Evolutionary conservation across 139 green algal species (phyloP), one percentile per base, ranked within the genome.

Genomic region (Picochlorum sp.): DNA sequence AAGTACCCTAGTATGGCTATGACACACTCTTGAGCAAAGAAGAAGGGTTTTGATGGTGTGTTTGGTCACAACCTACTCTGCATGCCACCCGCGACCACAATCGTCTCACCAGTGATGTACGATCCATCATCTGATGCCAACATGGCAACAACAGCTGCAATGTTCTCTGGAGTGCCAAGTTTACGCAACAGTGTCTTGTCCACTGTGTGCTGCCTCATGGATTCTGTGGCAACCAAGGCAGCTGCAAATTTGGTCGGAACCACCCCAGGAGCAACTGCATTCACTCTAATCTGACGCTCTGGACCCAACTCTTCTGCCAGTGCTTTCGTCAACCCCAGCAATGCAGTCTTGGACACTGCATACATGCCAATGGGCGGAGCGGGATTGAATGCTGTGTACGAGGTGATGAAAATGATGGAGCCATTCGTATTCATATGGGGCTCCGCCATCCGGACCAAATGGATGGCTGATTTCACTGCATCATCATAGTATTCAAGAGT

Each of bases 11-110:
- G 28, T 30, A 30, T n/a, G n/a, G n/a, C 2, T 30, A 30, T 26
- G 3, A 30, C 28, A n/a, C n/a, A 30, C 28, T 30, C 28, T 28
- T 28, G 24, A 28, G 24, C 24, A 28, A 28, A 28, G 24, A 28
- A n/a, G 24, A 28, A 28, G 24, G 24, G 24, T 4, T 30, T 30
- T 30, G 28, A 30, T 30, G 28, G n/a, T n/a, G n/a, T n/a, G n/a
- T n/a, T n/a, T n/a, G n/a, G 28, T 65, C 31, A 73, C 60, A 73
- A 31, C 34, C 72, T 50, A 66, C 60, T 71, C 60, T 87, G 83
- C 86, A 95, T 91, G 14, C 92, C 92, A 4, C 92, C 92, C n/a
- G 90, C 65, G 13, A 96, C 88, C 13, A 95, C 84, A 7, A 98
- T 50, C 0, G 86, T 95, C 65, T 98, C 92, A 4, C 86, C 92